These are phyloP conservation scores for Volvox reticuliferus DNA, from an alignment of 139 green algal species.

Conservation along the genomic window DNA sequence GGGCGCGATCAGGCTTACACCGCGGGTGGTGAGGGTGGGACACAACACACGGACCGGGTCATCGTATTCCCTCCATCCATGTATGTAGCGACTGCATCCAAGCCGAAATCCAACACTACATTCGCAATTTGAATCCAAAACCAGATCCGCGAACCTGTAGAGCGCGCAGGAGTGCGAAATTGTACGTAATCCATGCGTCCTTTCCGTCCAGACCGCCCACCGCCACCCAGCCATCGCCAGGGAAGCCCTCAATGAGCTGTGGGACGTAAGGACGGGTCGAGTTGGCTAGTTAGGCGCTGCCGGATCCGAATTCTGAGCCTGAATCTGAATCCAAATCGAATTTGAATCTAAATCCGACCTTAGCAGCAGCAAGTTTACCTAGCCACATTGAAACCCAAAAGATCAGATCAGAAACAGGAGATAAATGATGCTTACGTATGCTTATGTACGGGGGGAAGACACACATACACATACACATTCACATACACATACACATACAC, in stretches of 20 bases:
- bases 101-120: no score
- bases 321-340: neutral
- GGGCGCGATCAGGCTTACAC: no score
- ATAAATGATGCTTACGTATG: no score
- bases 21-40: no score
- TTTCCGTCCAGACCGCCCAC: slow-evolving; percentile 19
- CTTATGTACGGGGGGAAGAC: no score
- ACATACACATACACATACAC: slow-evolving; percentile 30
- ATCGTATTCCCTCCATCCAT: no score
- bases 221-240: slow-evolving; percentile 56
- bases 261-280: neutral
- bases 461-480: slow-evolving; percentile 35
- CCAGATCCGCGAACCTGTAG: neutral
- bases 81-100: no score
- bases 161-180: slow-evolving; percentile 37
- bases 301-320: neutral
- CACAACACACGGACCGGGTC: no score
- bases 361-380: neutral
- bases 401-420: no score
- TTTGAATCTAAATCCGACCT: neutral
- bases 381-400: no score
- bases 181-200: slow-evolving; percentile 24
- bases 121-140: no score
- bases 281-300: no score
- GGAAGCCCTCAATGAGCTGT: slow-evolving; percentile 54